These are phyloP conservation scores for Aureobasidium sp. DNA, from an alignment of 2,329 filamentous ascomycete genomes.

Conservation along the genomic window DNA sequence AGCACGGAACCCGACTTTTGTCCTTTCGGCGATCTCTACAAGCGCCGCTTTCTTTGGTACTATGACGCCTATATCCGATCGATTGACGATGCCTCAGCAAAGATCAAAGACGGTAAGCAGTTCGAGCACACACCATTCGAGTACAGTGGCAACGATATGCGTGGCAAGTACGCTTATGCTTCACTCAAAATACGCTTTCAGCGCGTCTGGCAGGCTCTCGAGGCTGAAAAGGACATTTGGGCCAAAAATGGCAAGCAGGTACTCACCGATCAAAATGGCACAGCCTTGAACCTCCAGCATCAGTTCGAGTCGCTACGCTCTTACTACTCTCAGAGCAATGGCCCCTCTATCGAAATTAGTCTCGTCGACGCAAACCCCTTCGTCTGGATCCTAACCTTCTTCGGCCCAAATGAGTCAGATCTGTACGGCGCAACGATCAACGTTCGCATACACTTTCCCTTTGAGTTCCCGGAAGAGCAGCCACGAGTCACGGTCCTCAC, in stretches of 20 bases:
- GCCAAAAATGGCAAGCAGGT: conserved; percentile 58
- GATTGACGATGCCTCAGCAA: conserved; percentile 56
- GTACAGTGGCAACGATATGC: conserved; percentile 68
- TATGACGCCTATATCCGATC: conserved; percentile 76
- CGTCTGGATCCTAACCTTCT: conserved; percentile 80
- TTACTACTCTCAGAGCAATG: conserved; percentile 60
- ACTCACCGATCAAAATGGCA: conserved; percentile 45
- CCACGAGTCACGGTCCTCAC: conserved; percentile 78
- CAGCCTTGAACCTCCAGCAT: conserved; percentile 73
- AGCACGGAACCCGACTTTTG: conserved; percentile 61
- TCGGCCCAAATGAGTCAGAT: conserved; percentile 86
- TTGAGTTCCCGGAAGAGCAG: conserved; percentile 80
- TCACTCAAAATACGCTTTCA: conserved; percentile 63
- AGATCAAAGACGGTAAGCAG: conserved; percentile 54
- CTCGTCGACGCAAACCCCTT: conserved; percentile 81
- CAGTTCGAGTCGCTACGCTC: conserved; percentile 79
- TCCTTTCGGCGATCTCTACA: conserved; percentile 84
- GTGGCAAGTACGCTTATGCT: conserved; percentile 75
- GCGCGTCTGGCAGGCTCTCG: conserved; percentile 61
- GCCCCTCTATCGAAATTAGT: conserved; percentile 65
- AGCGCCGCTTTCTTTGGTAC: conserved; percentile 92
- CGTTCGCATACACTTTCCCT: conserved; percentile 72
- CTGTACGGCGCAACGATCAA: conserved; percentile 86
- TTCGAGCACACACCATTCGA: conserved; percentile 92
- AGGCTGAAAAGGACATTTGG: conserved; percentile 68